phyloP scores from a whole-genome alignment of 306 rosid species.

The Mimosa pudica region DNA sequence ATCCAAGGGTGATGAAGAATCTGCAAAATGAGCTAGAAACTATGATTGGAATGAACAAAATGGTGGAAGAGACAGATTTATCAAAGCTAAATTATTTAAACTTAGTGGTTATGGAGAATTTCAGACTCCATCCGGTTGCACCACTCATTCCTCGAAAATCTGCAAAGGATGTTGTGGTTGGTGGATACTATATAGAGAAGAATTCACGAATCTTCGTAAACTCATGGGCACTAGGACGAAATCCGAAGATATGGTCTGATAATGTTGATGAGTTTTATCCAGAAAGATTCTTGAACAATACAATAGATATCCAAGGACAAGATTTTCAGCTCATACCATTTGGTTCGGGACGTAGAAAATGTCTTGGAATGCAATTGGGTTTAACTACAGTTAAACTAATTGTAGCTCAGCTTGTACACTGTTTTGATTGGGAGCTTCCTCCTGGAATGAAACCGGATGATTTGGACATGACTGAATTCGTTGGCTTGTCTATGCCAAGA shows the following conservation, averaged over 20 bases:
- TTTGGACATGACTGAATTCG: too few species aligned
- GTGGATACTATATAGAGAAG: slow-evolving; percentile 34
- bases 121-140: slow-evolving; percentile 33
- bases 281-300: slow-evolving; percentile 32
- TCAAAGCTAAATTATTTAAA: slow-evolving; percentile 39
- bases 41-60: slow-evolving; percentile 30
- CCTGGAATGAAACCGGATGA: too few species aligned
- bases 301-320: slow-evolving; percentile 18
- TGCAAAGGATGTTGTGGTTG: neutral
- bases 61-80: slow-evolving; percentile 45
- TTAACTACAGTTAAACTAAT: too few species aligned
- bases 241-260: slow-evolving; percentile 32
- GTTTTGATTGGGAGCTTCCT: too few species aligned
- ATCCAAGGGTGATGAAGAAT: slow-evolving; percentile 42
- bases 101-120: slow-evolving; percentile 39
- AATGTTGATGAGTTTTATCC: slow-evolving; percentile 38
- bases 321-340: slow-evolving; percentile 36
- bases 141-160: slow-evolving; percentile 31
- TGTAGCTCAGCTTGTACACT: too few species aligned
- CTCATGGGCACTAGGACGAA: slow-evolving; percentile 44
- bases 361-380: too few species aligned
- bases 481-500: too few species aligned
- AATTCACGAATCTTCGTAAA: slow-evolving; percentile 34
- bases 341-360: neutral
- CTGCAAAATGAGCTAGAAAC: slow-evolving; percentile 38